phyloP scores from a whole-genome alignment of 129 eudicot species.

The Flaveria bidentis region DNA sequence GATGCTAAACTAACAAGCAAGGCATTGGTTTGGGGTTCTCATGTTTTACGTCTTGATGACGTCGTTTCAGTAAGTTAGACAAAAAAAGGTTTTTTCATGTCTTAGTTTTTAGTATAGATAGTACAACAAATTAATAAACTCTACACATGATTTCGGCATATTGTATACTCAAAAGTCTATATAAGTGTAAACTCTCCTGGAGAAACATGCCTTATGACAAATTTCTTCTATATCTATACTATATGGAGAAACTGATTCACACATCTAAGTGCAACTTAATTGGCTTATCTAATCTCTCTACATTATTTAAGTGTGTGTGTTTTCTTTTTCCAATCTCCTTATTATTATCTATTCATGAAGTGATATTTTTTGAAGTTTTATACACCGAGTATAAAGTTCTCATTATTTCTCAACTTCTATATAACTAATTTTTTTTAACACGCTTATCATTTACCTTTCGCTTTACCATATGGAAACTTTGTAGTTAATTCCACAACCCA shows the following conservation, averaged over 20 bases:
- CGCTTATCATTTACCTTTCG: background rate
- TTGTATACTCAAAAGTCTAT: background rate
- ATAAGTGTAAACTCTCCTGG: background rate
- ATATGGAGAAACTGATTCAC: background rate
- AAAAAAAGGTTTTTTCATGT: background rate
- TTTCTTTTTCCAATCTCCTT: background rate
- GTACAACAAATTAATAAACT: background rate
- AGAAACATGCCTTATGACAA: background rate
- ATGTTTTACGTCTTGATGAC: conserved; percentile 65
- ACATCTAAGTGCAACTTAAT: background rate
- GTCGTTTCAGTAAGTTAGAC: conserved; percentile 70
- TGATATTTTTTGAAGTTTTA: background rate
- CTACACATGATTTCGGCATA: background rate
- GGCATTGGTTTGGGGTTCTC: conserved; percentile 91
- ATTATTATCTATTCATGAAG: background rate
- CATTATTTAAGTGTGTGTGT: background rate
- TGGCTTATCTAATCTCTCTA: background rate
- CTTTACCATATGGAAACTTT: conserved; percentile 7
- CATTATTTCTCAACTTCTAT: background rate
- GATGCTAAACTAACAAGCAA: conserved; percentile 98
- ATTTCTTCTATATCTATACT: background rate
- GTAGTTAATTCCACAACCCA: background rate
- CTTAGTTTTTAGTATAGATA: background rate
- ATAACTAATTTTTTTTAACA: background rate
- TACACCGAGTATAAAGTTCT: background rate